Evolutionary conservation across 345 rosid species (phyloP).

Genomic region (Camelina hispida): DNA sequence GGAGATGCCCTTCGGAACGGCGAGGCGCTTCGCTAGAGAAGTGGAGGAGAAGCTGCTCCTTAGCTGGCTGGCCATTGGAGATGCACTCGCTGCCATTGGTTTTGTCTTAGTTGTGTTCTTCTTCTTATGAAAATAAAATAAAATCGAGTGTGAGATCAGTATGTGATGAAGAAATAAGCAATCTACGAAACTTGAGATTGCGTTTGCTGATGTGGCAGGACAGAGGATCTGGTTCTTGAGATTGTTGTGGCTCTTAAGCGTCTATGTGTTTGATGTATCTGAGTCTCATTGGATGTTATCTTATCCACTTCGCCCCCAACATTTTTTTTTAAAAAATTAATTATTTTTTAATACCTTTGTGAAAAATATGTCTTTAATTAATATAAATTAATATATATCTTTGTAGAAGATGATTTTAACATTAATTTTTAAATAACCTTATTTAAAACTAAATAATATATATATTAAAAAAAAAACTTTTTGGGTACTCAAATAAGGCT

Average conservation of each 20-base stretch:
- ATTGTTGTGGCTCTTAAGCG: slow-evolving; percentile 28
- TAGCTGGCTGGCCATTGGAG: slow-evolving; percentile 93
- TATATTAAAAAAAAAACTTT: too few relatives aligned
- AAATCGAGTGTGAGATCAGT: background rate
- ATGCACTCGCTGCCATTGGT: slow-evolving; percentile 61
- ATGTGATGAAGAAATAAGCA: slow-evolving; percentile 39
- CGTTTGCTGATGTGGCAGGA: slow-evolving; percentile 40
- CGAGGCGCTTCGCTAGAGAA: slow-evolving; percentile 48
- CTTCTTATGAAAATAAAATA: slow-evolving; percentile 8
- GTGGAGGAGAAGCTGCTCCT: slow-evolving; percentile 76
- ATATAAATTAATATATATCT: too few relatives aligned
- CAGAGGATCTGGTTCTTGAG: slow-evolving; percentile 34
- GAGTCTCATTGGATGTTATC: slow-evolving; percentile 46
- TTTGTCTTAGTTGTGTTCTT: background rate
- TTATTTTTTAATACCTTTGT: background rate
- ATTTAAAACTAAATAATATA: too few relatives aligned
- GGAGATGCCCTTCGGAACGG: slow-evolving; percentile 67
- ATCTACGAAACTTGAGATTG: slow-evolving; percentile 37
- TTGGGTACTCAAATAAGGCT: too few relatives aligned
- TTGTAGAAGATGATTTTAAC: too few relatives aligned
- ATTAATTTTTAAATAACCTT: too few relatives aligned
- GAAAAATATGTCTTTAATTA: background rate
- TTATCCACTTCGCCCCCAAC: slow-evolving; percentile 33
- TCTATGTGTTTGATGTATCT: slow-evolving; percentile 16
- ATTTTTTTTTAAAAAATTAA: background rate